Base-by-base conservation (phyloP, 1,139 yeast species). In the Candida anutae region DNA sequence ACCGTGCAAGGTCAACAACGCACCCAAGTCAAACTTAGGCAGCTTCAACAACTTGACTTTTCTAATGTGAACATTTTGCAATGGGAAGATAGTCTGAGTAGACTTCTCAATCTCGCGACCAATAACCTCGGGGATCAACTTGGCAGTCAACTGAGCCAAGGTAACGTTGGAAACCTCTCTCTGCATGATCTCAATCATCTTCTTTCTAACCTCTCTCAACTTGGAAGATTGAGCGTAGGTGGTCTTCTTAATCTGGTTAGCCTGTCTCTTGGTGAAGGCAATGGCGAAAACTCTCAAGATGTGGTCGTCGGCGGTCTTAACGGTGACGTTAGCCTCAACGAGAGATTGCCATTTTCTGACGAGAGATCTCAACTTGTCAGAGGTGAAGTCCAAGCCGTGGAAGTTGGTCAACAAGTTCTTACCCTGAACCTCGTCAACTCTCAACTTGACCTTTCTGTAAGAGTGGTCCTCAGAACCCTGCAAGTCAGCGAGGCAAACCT, bases 1-100 rank as follows among this genome's bases (percentile, higher is more conserved):
- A 65, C 94, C 94, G 77, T 83, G 95, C 59, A 83, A 77, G 54
- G 94, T 77, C 62, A 83, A 71, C 61, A 83, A 74, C 55, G 85
- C 67, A 69, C 93, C 93, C 50, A 65, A 62, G 51, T 65, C 72
- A 61, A 65, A 65, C 55, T 65, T 65, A 44, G 72, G 72, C 50
- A 59, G 69, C 55, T 65, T 65, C 55, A 65, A 63, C 45, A 65
- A 62, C 57, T 65, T 65, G 39, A 65, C 72, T 56, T 65, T 65
- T 63, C 71, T 63, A 49, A 65, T 62, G 58, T 64, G 70, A 42
- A 65, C 65, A 55, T 65, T 63, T 53, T 65, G 72, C 51, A 65
- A 65, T 45, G 72, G 72, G 53, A 62, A 62, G 49, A 65, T 61
- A 37, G 69, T 51, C 53, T 63, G 69, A 36, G 72, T 65, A 30